Percentiles rank a stretch among this genome's conserved stretches.
Evolutionary conservation across 1,284 basidiomycete genomes (phyloP).

Genomic region (Trichosporon faecale): DNA sequence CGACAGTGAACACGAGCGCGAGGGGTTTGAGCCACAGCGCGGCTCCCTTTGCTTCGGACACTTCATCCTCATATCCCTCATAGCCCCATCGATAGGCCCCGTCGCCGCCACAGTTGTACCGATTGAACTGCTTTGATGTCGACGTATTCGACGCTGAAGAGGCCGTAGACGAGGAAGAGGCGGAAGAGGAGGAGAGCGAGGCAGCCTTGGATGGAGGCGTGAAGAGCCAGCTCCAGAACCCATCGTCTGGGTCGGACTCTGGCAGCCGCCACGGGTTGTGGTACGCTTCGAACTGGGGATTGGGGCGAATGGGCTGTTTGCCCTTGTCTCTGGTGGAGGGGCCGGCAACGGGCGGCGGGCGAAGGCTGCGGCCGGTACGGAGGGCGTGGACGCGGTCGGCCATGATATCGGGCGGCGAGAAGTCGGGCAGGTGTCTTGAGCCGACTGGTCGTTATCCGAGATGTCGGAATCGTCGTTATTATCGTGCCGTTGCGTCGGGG

Average conservation of each 20-base stretch:
- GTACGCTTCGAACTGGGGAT: conserved; percentile 4
- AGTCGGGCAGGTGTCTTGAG: too few species aligned
- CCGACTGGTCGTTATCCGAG: too few species aligned
- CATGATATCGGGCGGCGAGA: not conserved
- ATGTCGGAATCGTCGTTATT: too few species aligned
- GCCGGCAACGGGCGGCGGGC: not conserved
- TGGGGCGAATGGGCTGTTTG: not conserved
- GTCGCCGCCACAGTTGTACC: not conserved
- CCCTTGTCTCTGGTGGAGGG: not conserved
- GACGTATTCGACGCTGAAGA: too few species aligned
- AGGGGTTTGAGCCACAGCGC: not conserved
- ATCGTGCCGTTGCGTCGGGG: too few species aligned
- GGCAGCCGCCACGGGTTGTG: not conserved
- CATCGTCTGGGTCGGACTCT: not conserved
- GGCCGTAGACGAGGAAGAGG: too few species aligned
- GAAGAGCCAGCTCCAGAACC: not conserved
- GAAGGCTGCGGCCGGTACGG: not conserved
- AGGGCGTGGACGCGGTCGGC: not conserved
- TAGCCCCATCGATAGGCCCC: not conserved
- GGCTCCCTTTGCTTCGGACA: not conserved
- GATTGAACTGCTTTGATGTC: not conserved
- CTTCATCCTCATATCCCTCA: not conserved
- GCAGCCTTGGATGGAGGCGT: too few species aligned
- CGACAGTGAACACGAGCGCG: not conserved
- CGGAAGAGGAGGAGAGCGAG: too few species aligned